phyloP scores from a whole-genome alignment of 1,284 basidiomycete genomes.

The Albatrellus sp. region DNA sequence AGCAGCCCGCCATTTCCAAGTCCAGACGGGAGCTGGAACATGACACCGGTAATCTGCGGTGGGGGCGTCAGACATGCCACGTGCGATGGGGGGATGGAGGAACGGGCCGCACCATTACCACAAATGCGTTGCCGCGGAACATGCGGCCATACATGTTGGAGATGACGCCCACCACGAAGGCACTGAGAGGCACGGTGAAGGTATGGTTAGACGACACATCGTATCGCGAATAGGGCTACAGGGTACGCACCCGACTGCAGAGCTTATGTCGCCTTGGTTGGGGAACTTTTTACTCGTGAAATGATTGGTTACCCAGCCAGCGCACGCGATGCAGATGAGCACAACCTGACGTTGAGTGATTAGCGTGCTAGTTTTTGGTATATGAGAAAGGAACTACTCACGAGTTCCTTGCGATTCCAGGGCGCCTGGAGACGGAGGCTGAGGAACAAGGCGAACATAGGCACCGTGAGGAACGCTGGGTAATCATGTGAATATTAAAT shows the following conservation, averaged over 20 bases:
- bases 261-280: conserved; percentile 62
- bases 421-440: conserved; percentile 73
- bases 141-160: conserved; percentile 78
- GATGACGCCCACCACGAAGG: conserved; percentile 75
- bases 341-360: conserved; percentile 33
- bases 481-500: background rate
- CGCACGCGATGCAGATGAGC: conserved; percentile 55
- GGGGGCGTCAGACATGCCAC: background rate
- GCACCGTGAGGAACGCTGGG: conserved; percentile 70
- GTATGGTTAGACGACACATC: background rate
- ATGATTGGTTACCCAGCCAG: conserved; percentile 74
- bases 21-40: conserved; percentile 83
- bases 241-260: conserved; percentile 44
- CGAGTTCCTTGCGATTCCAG: conserved; percentile 59
- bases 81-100: background rate
- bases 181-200: conserved; percentile 25
- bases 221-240: conserved; percentile 9
- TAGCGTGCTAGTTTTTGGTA: background rate
- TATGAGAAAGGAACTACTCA: conserved; percentile 18
- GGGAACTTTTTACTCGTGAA: conserved; percentile 57
- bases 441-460: conserved; percentile 63
- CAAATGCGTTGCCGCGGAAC: conserved; percentile 68
- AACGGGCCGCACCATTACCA: conserved; percentile 59
- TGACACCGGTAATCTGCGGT: conserved; percentile 60
- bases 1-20: conserved; percentile 79